These are phyloP conservation scores for Marasmius sp. DNA, from an alignment of 1,284 basidiomycete genomes.

Conservation along the genomic window DNA sequence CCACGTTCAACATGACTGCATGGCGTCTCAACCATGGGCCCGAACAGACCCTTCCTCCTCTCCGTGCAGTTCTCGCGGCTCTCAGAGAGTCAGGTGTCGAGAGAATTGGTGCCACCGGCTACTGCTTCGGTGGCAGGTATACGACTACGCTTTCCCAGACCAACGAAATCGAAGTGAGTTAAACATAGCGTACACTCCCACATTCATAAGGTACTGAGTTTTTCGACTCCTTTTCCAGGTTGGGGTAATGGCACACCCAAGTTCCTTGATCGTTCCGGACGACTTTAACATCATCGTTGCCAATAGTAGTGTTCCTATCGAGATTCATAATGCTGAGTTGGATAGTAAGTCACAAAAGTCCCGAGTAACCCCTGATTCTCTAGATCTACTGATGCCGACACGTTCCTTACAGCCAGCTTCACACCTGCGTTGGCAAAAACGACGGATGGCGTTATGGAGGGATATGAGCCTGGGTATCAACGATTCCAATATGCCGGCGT, in stretches of 20 bases:
- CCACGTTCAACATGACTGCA: conserved; percentile 12
- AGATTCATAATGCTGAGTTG: conserved; percentile 19
- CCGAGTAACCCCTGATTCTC: not conserved
- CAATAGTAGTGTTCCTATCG: conserved; percentile 16
- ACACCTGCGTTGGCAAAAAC: conserved; percentile 15
- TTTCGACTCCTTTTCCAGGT: conserved; percentile 29
- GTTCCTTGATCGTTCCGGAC: conserved; percentile 35
- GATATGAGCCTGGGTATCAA: conserved; percentile 31
- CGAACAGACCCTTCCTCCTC: conserved; percentile 22
- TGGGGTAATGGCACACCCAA: conserved; percentile 38
- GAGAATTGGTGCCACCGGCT: conserved; percentile 25
- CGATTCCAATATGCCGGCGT: conserved; percentile 40
- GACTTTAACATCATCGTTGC: conserved; percentile 30
- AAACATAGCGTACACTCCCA: no score
- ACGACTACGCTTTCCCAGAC: not conserved
- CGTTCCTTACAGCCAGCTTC: conserved; percentile 10
- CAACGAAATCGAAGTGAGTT: not conserved
- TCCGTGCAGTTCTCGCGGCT: conserved; percentile 27
- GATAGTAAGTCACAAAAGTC: conserved; percentile 3
- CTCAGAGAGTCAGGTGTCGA: conserved; percentile 25
- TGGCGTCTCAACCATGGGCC: conserved; percentile 25
- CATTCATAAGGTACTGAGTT: conserved; percentile 1
- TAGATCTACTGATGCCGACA: no score
- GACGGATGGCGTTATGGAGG: conserved; percentile 15
- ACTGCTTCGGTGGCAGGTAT: conserved; percentile 30